These are phyloP conservation scores for Candida nemodendra DNA, from an alignment of 805 yeast genomes.

Conservation along the genomic window DNA sequence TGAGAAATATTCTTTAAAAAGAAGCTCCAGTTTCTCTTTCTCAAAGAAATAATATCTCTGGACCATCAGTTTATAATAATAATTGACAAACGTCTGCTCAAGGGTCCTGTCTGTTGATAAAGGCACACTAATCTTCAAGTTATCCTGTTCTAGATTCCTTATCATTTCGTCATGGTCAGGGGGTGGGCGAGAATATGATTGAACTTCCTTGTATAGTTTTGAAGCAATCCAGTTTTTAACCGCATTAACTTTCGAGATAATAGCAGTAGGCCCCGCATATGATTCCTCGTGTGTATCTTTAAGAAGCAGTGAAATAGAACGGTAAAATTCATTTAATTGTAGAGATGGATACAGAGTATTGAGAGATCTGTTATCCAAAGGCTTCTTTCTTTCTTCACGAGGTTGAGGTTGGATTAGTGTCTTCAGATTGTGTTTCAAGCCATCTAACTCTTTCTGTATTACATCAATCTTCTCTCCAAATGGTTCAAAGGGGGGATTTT, in stretches of 20 bases:
- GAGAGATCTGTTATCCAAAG: too few species aligned
- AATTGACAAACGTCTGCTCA: constrained; percentile 10
- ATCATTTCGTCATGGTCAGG: constrained; percentile 11
- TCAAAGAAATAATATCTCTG: constrained; percentile 19
- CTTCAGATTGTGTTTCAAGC: too few species aligned
- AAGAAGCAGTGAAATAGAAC: constrained; percentile 14
- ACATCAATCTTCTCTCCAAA: too few species aligned
- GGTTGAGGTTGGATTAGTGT: too few species aligned
- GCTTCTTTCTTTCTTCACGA: too few species aligned
- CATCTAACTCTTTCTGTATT: too few species aligned
- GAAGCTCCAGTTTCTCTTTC: constrained; percentile 5
- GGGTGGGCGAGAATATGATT: constrained; percentile 8
- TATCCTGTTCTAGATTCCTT: constrained; percentile 6
- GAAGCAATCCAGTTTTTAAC: constrained; percentile 20
- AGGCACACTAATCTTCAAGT: not conserved
- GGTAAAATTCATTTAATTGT: constrained; percentile 6
- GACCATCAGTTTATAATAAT: constrained; percentile 10
- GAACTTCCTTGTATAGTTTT: constrained; percentile 13
- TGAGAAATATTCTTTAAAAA: constrained; percentile 10
- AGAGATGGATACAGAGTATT: too few species aligned
- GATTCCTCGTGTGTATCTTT: constrained; percentile 15
- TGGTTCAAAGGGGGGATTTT: too few species aligned
- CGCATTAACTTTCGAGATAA: constrained; percentile 26
- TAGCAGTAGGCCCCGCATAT: constrained; percentile 25
- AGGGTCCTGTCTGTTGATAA: constrained; percentile 1